Percentiles rank a stretch among this genome's conserved stretches.
Conservation (phyloP, 768 basidiomycete species). For the Mycena rosella region DNA sequence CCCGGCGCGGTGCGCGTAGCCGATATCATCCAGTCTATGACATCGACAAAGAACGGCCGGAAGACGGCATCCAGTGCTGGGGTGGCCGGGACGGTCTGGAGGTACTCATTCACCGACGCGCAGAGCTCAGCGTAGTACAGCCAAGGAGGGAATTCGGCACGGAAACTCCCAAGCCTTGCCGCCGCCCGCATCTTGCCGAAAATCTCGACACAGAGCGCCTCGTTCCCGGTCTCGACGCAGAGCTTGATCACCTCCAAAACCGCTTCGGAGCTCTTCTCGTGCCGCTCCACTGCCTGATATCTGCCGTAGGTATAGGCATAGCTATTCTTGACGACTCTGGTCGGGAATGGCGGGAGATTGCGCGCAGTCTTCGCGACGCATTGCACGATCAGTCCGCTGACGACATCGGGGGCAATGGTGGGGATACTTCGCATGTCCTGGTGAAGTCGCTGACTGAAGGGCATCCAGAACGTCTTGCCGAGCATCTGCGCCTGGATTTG, state of each 20-base stretch:
- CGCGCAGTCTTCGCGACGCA: conserved; percentile 24
- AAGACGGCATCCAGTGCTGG: not conserved
- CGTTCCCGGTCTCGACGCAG: conserved; percentile 23
- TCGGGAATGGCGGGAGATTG: conserved; percentile 29
- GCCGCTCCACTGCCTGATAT: not conserved
- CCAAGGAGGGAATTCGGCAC: conserved; percentile 23
- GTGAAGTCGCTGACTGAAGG: conserved; percentile 19
- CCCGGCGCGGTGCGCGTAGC: not conserved
- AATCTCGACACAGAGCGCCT: conserved; percentile 6
- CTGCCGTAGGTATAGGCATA: not conserved
- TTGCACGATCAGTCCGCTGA: conserved; percentile 13
- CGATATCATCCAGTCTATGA: conserved; percentile 22
- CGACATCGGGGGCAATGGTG: conserved; percentile 3
- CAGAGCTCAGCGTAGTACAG: conserved; percentile 30
- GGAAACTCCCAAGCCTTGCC: not conserved
- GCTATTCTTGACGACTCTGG: not conserved
- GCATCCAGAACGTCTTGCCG: conserved; percentile 25
- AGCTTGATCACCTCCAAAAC: conserved; percentile 28
- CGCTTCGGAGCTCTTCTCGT: conserved; percentile 7
- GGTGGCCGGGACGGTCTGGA: not conserved
- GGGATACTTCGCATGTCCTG: not conserved
- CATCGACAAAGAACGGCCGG: conserved; percentile 29
- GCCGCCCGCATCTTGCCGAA: conserved; percentile 32
- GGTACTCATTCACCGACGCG: not conserved
- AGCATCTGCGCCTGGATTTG: conserved; percentile 25